These are phyloP conservation scores for Fusarium sp. DNA, from an alignment of 2,329 filamentous ascomycete species.

Conservation along the genomic window DNA sequence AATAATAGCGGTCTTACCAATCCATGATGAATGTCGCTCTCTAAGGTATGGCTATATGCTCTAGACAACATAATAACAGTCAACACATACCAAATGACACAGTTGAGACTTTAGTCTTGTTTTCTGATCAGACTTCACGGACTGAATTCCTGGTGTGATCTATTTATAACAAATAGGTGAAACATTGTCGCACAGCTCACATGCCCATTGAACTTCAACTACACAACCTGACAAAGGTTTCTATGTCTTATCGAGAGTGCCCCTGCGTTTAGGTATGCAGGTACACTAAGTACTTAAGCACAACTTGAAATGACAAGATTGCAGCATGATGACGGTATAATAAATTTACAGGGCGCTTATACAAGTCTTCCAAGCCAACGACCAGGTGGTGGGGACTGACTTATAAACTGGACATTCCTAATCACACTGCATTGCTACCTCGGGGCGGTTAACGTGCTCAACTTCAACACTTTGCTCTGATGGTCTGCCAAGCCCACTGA, in stretches of 20 bases:
- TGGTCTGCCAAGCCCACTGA: background rate
- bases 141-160: conserved; percentile 11
- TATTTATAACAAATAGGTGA: conserved; percentile 23
- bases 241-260: background rate
- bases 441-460: background rate
- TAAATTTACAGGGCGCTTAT: background rate
- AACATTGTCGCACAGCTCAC: conserved; percentile 14
- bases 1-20: conserved; percentile 20
- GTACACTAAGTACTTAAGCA: background rate
- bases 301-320: background rate
- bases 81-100: conserved; percentile 24
- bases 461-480: background rate
- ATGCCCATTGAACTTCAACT: conserved; percentile 22
- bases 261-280: background rate
- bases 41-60: conserved; percentile 5
- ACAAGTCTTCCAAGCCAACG: background rate
- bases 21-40: conserved; percentile 35
- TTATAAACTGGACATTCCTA: background rate
- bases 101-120: background rate
- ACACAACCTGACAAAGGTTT: background rate
- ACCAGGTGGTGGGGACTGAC: background rate
- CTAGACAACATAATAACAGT: conserved; percentile 14
- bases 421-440: background rate
- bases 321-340: background rate
- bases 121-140: conserved; percentile 5